phyloP scores from a whole-genome alignment of 208 protist genomes.

The Trypanosoma grayi region DNA sequence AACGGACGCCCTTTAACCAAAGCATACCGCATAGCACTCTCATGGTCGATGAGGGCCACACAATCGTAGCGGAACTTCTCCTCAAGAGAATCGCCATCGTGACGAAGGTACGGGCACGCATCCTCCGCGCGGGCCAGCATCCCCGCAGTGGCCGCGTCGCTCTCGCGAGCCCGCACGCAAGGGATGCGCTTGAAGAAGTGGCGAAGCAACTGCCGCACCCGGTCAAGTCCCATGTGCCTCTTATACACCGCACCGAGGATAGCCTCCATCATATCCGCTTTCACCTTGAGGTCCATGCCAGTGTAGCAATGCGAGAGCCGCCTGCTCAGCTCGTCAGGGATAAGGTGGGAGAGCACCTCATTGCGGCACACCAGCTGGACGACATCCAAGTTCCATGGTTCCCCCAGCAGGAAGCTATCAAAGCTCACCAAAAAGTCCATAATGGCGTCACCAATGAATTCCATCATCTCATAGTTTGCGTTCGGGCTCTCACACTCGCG shows the following conservation, averaged over 20 bases:
- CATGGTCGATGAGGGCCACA: slow-evolving; percentile 7
- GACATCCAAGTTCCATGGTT: slow-evolving; percentile 12
- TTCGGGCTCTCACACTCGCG: slow-evolving; percentile 44
- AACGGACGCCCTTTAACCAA: not conserved
- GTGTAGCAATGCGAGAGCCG: slow-evolving; percentile 29
- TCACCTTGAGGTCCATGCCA: slow-evolving; percentile 32
- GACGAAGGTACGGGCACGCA: slow-evolving; percentile 14
- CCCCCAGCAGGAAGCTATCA: slow-evolving; percentile 30
- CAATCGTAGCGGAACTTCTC: slow-evolving; percentile 8
- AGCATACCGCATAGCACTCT: not conserved
- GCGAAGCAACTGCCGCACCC: slow-evolving; percentile 35
- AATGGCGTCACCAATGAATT: slow-evolving; percentile 69
- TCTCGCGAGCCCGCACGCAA: not conserved
- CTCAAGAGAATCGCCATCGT: not conserved
- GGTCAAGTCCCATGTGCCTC: slow-evolving; percentile 36
- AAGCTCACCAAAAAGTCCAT: slow-evolving; percentile 60
- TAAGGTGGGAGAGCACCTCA: slow-evolving; percentile 41
- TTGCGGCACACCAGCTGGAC: slow-evolving; percentile 36
- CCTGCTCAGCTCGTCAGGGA: slow-evolving; percentile 31
- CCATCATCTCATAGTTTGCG: slow-evolving; percentile 60
- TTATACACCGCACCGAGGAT: slow-evolving; percentile 59
- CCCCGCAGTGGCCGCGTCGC: not conserved
- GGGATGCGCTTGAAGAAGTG: slow-evolving; percentile 43
- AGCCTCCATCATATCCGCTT: slow-evolving; percentile 67
- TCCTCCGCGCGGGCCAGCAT: not conserved